These are phyloP conservation scores for Aspergillus fumigatiaffinis DNA, from an alignment of 2,329 filamentous ascomycete species.

Conservation along the genomic window DNA sequence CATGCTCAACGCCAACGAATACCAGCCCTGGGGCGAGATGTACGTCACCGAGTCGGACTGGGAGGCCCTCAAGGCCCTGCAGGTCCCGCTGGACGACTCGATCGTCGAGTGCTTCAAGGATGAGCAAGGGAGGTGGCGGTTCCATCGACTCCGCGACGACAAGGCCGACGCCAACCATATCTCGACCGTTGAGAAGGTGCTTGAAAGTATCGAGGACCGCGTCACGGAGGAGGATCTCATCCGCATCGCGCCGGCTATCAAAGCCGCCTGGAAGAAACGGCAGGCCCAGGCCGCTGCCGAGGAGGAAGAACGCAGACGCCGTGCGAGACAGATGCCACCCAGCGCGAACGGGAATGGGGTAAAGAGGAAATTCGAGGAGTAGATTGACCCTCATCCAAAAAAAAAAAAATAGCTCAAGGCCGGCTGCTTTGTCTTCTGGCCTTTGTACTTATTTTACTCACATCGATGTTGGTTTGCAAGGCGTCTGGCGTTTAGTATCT, in stretches of 20 bases:
- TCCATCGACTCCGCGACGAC: conserved; percentile 86
- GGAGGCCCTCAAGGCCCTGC: conserved; percentile 71
- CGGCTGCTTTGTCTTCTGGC: not conserved
- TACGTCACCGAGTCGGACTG: conserved; percentile 73
- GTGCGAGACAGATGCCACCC: conserved; percentile 22
- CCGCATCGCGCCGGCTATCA: conserved; percentile 64
- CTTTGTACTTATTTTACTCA: not conserved
- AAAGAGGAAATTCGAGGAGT: conserved; percentile 42
- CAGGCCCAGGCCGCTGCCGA: conserved; percentile 35
- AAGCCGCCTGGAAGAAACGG: conserved; percentile 72
- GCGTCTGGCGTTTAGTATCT: conserved; percentile 14
- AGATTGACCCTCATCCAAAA: not conserved
- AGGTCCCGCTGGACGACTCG: conserved; percentile 74
- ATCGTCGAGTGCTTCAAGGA: conserved; percentile 91
- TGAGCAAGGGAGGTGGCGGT: conserved; percentile 70
- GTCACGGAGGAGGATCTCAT: conserved; percentile 81
- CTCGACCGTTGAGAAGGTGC: conserved; percentile 75
- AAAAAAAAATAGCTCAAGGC: not conserved
- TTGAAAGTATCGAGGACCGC: conserved; percentile 82
- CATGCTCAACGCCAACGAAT: conserved; percentile 60
- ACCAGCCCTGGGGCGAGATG: conserved; percentile 65
- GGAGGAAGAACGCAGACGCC: conserved; percentile 24
- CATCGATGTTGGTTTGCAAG: conserved; percentile 12
- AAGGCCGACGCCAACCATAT: conserved; percentile 90
- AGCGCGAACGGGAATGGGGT: conserved; percentile 33